These are phyloP conservation scores for Nemophila menziesii DNA, from an alignment of 257 asterid species.

Conservation along the genomic window DNA sequence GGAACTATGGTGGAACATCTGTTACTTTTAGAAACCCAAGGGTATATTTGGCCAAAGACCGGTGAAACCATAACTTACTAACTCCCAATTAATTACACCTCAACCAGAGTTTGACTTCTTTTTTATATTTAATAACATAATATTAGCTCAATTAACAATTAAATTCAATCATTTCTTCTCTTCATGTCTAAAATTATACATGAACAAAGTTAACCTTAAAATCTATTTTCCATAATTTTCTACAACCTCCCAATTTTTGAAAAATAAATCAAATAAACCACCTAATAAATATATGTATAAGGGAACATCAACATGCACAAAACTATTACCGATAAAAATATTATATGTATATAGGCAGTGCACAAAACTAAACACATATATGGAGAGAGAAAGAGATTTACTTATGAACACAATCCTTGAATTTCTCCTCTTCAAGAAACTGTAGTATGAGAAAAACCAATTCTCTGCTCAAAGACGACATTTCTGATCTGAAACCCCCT, in stretches of 20 bases:
- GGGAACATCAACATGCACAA: too few relatives aligned
- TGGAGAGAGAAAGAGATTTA: constrained; percentile 10
- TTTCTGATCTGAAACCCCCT: constrained; percentile 15
- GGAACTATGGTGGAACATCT: too few relatives aligned
- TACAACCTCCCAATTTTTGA: too few relatives aligned
- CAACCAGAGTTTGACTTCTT: background rate
- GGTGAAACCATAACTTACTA: too few relatives aligned
- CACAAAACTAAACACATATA: background rate
- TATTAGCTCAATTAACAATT: background rate
- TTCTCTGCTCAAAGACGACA: constrained; percentile 94
- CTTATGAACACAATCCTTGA: constrained; percentile 92
- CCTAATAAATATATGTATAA: too few relatives aligned
- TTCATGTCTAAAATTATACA: too few relatives aligned
- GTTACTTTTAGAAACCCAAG: too few relatives aligned
- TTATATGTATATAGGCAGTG: background rate
- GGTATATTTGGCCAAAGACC: too few relatives aligned
- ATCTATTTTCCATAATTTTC: too few relatives aligned
- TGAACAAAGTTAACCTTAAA: too few relatives aligned
- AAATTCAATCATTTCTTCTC: background rate
- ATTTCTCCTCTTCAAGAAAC: constrained; percentile 94
- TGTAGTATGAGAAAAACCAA: constrained; percentile 92
- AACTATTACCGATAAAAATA: too few relatives aligned
- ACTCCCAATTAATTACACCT: background rate
- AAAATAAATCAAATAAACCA: too few relatives aligned
- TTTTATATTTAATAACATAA: background rate